A percentile compares a stretch with the other conserved stretches of the same genome.
Evolutionary conservation across 2,329 filamentous ascomycete genomes (phyloP).

Genomic region (Cladosporium velox): DNA sequence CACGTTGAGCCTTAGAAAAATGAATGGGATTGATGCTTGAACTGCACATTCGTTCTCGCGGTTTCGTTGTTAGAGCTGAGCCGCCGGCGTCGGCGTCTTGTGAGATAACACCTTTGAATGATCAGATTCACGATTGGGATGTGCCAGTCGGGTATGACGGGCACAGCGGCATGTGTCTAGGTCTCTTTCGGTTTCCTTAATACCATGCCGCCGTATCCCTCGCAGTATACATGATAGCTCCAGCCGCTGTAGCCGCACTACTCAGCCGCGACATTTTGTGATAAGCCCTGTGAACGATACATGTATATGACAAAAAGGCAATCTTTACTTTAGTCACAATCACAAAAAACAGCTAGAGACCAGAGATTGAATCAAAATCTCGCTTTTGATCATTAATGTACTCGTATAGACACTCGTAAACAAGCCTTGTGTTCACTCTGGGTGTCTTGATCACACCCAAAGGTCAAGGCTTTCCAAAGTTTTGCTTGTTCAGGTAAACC

Average conservation of each 20-base stretch:
- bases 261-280: not conserved
- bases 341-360: not conserved
- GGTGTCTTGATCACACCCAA: not conserved
- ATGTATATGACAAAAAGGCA: no score
- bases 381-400: not conserved
- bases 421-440: not conserved
- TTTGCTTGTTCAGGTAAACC: not conserved
- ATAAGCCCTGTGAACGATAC: not conserved
- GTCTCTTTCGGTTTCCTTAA: not conserved
- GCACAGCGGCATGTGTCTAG: not conserved
- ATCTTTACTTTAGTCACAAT: not conserved
- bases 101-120: not conserved
- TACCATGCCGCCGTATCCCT: not conserved
- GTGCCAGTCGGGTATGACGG: not conserved
- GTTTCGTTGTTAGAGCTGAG: not conserved
- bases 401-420: not conserved
- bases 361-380: not conserved
- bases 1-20: not conserved
- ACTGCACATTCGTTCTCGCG: not conserved
- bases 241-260: not conserved
- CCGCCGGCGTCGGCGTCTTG: not conserved
- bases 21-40: not conserved
- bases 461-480: not conserved
- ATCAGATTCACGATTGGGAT: not conserved
- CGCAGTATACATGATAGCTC: not conserved